Evolutionary conservation across 139 green algal genomes (phyloP).

Genomic region (Haematococcus lacustris): DNA sequence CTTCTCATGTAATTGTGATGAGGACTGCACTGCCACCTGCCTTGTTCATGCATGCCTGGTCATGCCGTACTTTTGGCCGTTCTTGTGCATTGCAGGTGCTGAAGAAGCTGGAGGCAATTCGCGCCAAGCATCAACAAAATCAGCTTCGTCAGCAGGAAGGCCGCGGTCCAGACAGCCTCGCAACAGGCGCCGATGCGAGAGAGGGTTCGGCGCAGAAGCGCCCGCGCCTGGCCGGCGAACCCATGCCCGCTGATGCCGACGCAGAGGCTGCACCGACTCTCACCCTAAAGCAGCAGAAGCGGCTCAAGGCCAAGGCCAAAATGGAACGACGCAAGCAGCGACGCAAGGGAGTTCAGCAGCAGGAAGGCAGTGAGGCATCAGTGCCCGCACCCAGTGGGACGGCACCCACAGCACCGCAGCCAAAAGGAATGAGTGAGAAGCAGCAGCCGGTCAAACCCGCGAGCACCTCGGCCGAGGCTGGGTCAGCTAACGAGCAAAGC

Average conservation of each 20-base stretch:
- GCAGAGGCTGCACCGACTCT: background rate
- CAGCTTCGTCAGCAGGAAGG: too few relatives aligned
- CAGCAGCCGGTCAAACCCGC: background rate
- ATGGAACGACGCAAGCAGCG: slow-evolving; percentile 8
- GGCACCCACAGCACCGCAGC: background rate
- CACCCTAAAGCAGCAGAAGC: background rate
- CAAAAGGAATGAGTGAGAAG: background rate
- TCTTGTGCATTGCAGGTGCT: slow-evolving; percentile 21
- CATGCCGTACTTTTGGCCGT: background rate
- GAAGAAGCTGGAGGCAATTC: slow-evolving; percentile 34
- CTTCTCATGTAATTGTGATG: background rate
- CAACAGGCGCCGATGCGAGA: background rate
- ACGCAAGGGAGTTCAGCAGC: background rate
- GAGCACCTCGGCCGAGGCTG: background rate
- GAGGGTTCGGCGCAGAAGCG: background rate
- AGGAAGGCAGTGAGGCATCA: background rate
- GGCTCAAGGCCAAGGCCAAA: slow-evolving; percentile 7
- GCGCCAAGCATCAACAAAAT: too few relatives aligned
- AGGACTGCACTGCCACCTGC: background rate
- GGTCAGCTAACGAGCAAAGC: background rate
- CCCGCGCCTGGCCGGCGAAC: background rate
- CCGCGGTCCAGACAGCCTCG: background rate
- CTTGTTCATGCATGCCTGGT: too few relatives aligned
- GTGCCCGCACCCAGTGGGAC: background rate
- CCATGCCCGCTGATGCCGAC: background rate